These are phyloP conservation scores for Phytophthora crassamura DNA, from an alignment of 352 stramenopile species.

Conservation along the genomic window DNA sequence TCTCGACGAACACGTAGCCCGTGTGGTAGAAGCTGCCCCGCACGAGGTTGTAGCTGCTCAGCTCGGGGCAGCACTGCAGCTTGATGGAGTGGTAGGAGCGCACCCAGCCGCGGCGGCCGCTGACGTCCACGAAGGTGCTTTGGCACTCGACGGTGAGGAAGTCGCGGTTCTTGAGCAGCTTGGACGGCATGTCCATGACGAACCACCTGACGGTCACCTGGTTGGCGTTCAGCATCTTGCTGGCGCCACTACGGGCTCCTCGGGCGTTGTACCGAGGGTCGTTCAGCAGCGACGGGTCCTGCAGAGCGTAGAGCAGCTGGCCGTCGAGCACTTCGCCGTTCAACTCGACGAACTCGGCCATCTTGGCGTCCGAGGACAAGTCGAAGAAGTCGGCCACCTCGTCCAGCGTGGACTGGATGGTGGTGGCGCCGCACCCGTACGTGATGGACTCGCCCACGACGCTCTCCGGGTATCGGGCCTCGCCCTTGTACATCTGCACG, in stretches of 20 bases:
- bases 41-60: slow-evolving; percentile 57
- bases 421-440: slow-evolving; percentile 66
- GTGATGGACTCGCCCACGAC: slow-evolving; percentile 53
- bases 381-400: slow-evolving; percentile 79
- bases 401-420: slow-evolving; percentile 65
- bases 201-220: slow-evolving; percentile 80
- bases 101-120: slow-evolving; percentile 68
- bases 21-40: slow-evolving; percentile 76
- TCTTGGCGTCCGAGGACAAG: slow-evolving; percentile 58
- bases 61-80: slow-evolving; percentile 64
- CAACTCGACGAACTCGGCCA: slow-evolving; percentile 49
- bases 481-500: slow-evolving; percentile 78
- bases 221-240: slow-evolving; percentile 53
- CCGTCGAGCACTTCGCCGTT: slow-evolving; percentile 61
- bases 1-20: slow-evolving; percentile 79
- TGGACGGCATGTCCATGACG: slow-evolving; percentile 56
- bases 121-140: slow-evolving; percentile 70
- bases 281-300: slow-evolving; percentile 38
- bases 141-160: slow-evolving; percentile 82
- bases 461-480: slow-evolving; percentile 50
- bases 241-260: slow-evolving; percentile 17
- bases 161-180: slow-evolving; percentile 73
- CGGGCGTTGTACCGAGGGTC: slow-evolving; percentile 34
- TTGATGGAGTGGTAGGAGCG: slow-evolving; percentile 78
- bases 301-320: slow-evolving; percentile 69